Evolutionary conservation across 495 filamentous ascomycete species (phyloP), one percentile per base, ranked within the genome.

Genomic region (Aspergillus haitiensis): DNA sequence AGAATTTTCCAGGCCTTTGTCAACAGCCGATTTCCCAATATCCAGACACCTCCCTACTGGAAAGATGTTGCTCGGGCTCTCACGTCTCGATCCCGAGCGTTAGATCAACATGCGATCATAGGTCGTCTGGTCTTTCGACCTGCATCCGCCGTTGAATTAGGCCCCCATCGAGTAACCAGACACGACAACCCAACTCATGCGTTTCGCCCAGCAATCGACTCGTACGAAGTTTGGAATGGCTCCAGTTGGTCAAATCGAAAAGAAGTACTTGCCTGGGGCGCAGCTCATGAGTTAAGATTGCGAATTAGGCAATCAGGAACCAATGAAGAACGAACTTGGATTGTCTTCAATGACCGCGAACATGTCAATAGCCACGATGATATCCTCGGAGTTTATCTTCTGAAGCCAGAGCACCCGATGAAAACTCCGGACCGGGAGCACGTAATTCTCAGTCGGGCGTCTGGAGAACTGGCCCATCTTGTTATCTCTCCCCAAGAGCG

Each of bases 191-290:
- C 88, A 54, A 90, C 84, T 5, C 79, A 88, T 62, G 85, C 84
- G 6, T 89, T 85, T 64, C 77, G 78, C 32, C 86, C 87, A 15
- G 75, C 81, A 16, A 78, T 89, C 31, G 82, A 87, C 62, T 83
- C 82, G 11, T 85, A 84, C 58, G 84, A 88, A 54, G 67, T 73
- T 6, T 84, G 81, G 76, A 75, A 75, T 58, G 77, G 77, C 5
- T 67, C 70, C 0, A 48, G 60, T 40, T 88, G 85, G 84, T 69
- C 72, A 13, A 76, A 83, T 48, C 70, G 81, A 61, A 77, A 75
- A 42, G 84, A 88, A 58, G 76, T 85, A 0, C 67, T 89, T 11
- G 82, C 79, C 2, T 85, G 84, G 77, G 83, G 85, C 33, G 86
- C 86, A 18, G 87, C 82, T 10, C 78, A 84, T 31, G 79, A 84